phyloP scores from a whole-genome alignment of 106 monocot genomes.

The Dioscorea zingiberensis region DNA sequence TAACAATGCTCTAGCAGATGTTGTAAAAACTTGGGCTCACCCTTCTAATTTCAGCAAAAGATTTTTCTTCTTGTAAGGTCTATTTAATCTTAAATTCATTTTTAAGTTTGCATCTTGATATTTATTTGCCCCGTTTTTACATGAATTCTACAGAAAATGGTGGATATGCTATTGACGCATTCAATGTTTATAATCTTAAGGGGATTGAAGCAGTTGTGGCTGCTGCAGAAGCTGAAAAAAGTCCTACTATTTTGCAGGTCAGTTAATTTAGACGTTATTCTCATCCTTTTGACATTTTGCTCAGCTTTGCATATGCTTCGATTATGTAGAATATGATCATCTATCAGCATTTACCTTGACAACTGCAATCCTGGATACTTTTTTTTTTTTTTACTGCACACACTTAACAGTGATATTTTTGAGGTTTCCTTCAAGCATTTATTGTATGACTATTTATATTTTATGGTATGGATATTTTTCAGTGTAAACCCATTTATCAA shows the following conservation, averaged over 20 bases:
- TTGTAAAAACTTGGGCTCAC: slow-evolving; percentile 67
- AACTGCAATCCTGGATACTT: no score
- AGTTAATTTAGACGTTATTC: no score
- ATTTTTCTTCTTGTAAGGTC: slow-evolving; percentile 69
- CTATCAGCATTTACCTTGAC: no score
- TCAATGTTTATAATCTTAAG: slow-evolving; percentile 97
- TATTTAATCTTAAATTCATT: background rate
- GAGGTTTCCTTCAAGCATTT: no score
- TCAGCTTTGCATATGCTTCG: no score
- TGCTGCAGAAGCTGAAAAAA: slow-evolving; percentile 85
- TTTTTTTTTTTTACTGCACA: no score
- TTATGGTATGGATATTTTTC: no score
- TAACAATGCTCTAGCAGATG: slow-evolving; percentile 61
- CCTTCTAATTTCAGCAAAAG: slow-evolving; percentile 55
- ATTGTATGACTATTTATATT: no score
- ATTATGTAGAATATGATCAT: no score
- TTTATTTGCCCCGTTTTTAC: background rate
- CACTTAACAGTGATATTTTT: no score
- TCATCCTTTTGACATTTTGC: no score
- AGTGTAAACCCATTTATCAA: no score
- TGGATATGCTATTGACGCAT: slow-evolving; percentile 93
- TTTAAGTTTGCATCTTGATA: background rate
- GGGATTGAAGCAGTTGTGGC: slow-evolving; percentile 82
- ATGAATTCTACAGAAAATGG: slow-evolving; percentile 84
- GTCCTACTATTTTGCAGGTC: slow-evolving; percentile 97